Evolutionary conservation across 2,329 filamentous ascomycete genomes (phyloP).

Genomic region (Nigrospora sphaerica): DNA sequence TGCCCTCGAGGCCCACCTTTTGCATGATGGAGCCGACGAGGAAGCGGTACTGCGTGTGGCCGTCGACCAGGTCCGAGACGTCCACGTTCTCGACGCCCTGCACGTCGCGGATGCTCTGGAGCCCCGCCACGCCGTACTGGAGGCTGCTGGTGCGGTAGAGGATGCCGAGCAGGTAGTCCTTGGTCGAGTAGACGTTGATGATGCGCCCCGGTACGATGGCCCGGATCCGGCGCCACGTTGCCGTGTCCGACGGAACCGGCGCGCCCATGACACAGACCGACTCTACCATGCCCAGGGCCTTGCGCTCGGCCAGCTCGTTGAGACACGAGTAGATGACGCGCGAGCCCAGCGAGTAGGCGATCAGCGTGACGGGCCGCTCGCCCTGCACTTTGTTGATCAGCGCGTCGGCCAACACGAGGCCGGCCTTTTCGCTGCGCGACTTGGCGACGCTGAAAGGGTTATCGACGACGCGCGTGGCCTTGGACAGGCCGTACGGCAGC

Average conservation of each 20-base stretch:
- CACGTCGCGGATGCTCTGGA: constrained; percentile 66
- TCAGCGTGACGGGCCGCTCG: constrained; percentile 70
- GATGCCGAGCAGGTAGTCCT: constrained; percentile 83
- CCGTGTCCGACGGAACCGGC: constrained; percentile 63
- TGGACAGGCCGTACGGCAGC: constrained; percentile 58
- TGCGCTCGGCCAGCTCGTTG: constrained; percentile 65
- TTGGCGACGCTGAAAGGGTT: constrained; percentile 77
- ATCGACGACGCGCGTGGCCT: constrained; percentile 67
- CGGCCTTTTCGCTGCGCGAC: constrained; percentile 69
- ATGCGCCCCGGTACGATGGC: constrained; percentile 75
- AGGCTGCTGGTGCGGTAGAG: constrained; percentile 79
- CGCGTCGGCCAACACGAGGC: constrained; percentile 67
- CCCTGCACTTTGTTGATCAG: constrained; percentile 78
- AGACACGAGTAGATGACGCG: constrained; percentile 79
- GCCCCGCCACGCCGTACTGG: constrained; percentile 76
- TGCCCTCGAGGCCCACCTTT: constrained; percentile 62
- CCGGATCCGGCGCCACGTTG: constrained; percentile 72
- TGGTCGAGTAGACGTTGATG: constrained; percentile 80
- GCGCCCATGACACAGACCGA: constrained; percentile 77
- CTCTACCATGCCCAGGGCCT: constrained; percentile 79
- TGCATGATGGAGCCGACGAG: constrained; percentile 61
- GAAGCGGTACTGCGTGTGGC: constrained; percentile 65
- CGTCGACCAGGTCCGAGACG: constrained; percentile 58
- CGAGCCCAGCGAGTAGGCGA: constrained; percentile 78
- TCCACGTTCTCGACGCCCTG: constrained; percentile 61